Base-by-base conservation (phyloP, 306 rosid genomes). In the Delonix regia region DNA sequence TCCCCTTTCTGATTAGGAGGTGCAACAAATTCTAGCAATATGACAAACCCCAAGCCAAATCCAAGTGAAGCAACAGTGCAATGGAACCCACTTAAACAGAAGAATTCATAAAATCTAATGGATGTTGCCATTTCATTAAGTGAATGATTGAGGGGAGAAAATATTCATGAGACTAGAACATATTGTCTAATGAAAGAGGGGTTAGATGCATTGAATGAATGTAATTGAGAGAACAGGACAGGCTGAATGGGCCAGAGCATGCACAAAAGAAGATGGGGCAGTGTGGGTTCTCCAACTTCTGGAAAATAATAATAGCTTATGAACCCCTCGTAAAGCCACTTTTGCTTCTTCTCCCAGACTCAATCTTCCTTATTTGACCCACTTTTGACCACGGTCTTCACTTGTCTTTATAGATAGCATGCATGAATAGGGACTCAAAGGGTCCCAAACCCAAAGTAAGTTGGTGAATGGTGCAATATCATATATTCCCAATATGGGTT, bases 121-220 rank as follows among this genome's bases (percentile, higher is more conserved):
- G 87, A 89, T 82, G 88, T 77, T 88, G 97, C 88, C 90, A 81
- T 81, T 85, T 87, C 92, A 80, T 76, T 65, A 47, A 80, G 77
- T 81, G 88, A 73, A 89, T 89, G 97, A 91, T 88, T 88, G 87
- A 75, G 44, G 63, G 24, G 39, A 69, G 75, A 22, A 79, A 72
- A 41, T 73, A 62, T 64, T 73, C 16, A 27, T 57, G 44, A 38
- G 76, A 62, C 51, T 51, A 27, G 27, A 67, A 36, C 41, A 41
- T 74, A 69, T 69, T 67, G 63, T 70, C 60, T 73, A 77, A 65
- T 65, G 79, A 19, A 65, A 80, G 61, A 61, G 62, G 73, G 94
- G 80, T 49, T 60, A 75, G 74, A 88, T 93, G 83, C 97, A 89
- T 53, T 88, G 97, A 72, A 91, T 84, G 86, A 83, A 86, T 87